Conservation (phyloP, 2,329 filamentous ascomycete genomes). For the Aspergillus sp. region DNA sequence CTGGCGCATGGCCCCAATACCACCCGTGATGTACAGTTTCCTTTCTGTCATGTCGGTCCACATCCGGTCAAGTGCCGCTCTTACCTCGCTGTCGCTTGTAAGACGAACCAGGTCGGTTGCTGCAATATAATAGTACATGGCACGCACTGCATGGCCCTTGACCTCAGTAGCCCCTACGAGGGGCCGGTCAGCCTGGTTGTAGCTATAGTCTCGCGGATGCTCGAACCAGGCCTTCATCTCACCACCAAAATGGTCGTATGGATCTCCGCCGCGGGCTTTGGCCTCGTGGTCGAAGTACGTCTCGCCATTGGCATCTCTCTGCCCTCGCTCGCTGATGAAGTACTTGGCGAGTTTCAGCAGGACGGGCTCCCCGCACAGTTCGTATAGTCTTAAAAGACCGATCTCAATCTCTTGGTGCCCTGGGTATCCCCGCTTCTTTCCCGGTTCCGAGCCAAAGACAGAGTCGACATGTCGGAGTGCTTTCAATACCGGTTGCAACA, state of each 20-base stretch:
- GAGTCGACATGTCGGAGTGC: slow-evolving; percentile 55
- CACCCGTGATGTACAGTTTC: slow-evolving; percentile 65
- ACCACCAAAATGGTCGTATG: slow-evolving; percentile 5
- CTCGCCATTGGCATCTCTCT: slow-evolving; percentile 48
- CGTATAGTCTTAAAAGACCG: slow-evolving; percentile 48
- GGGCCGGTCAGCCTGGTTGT: neutral
- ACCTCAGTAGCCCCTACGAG: slow-evolving; percentile 29
- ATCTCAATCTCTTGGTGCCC: slow-evolving; percentile 60
- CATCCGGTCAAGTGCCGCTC: slow-evolving; percentile 46
- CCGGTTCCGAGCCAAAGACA: slow-evolving; percentile 52
- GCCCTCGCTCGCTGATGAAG: slow-evolving; percentile 60
- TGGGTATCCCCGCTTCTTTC: slow-evolving; percentile 59
- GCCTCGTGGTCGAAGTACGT: slow-evolving; percentile 58
- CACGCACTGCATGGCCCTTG: slow-evolving; percentile 61
- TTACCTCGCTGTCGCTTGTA: slow-evolving; percentile 21
- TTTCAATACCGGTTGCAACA: slow-evolving; percentile 55
- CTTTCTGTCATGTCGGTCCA: slow-evolving; percentile 62
- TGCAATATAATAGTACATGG: slow-evolving; percentile 61
- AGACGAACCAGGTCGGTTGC: slow-evolving; percentile 54
- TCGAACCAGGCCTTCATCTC: slow-evolving; percentile 11
- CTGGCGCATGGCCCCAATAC: slow-evolving; percentile 56
- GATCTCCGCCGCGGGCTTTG: slow-evolving; percentile 42
- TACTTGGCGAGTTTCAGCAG: slow-evolving; percentile 44
- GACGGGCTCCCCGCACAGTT: slow-evolving; percentile 38
- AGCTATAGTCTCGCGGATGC: slow-evolving; percentile 4